Evolutionary conservation across 2,329 filamentous ascomycete species (phyloP).

Genomic region (Fusarium newnesense): DNA sequence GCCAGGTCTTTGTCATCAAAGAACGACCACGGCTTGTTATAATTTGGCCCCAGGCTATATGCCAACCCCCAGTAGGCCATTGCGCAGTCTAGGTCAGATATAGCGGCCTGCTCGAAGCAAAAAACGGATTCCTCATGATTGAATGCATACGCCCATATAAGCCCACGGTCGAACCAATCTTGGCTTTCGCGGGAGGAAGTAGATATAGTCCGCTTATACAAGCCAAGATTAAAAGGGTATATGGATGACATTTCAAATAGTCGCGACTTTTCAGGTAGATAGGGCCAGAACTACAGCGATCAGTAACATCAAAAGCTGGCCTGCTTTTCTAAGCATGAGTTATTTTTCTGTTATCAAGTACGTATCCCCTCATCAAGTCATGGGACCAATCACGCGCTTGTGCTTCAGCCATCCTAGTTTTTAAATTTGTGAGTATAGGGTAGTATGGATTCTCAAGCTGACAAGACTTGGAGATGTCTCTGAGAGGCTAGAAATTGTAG

Average conservation of each 20-base stretch:
- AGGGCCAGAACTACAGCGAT: too few relatives aligned
- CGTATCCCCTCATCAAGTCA: neutral
- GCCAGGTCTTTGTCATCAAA: slow-evolving; percentile 69
- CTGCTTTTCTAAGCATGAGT: neutral
- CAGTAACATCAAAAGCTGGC: neutral
- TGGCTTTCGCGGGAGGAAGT: slow-evolving; percentile 49
- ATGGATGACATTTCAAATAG: neutral
- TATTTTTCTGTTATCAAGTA: neutral
- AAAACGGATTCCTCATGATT: slow-evolving; percentile 77
- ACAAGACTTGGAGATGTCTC: neutral
- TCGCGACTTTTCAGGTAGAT: neutral
- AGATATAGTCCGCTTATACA: slow-evolving; percentile 12
- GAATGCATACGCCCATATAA: slow-evolving; percentile 81
- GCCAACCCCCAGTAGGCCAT: slow-evolving; percentile 78
- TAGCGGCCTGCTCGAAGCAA: slow-evolving; percentile 72
- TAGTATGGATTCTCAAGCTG: neutral
- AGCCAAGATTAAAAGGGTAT: slow-evolving; percentile 18
- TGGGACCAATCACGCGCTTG: neutral
- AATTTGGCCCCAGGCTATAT: slow-evolving; percentile 78
- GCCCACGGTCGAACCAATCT: slow-evolving; percentile 76
- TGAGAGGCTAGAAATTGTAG: too few relatives aligned
- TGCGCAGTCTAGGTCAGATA: slow-evolving; percentile 63
- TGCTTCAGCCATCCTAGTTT: too few relatives aligned
- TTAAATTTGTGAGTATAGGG: rapidly evolving
- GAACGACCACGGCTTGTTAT: slow-evolving; percentile 79